A percentile compares a stretch with the other conserved stretches of the same genome.
Conservation (phyloP, 2,329 filamentous ascomycete species). For the Paecilomyces variotii region DNA sequence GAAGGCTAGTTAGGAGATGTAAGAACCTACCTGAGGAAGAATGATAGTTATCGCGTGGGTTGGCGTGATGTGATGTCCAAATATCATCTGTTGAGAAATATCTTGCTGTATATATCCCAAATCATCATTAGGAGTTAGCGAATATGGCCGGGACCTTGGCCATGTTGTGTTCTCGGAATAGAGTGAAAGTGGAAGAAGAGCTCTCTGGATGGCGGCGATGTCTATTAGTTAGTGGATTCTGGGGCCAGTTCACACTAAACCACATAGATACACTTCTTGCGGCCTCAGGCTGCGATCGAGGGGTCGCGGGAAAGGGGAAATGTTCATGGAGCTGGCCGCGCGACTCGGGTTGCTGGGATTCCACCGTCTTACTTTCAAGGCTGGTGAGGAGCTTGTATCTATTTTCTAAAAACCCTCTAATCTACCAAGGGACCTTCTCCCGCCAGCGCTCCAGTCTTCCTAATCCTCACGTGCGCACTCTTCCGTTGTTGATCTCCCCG, state of each 20-base stretch:
- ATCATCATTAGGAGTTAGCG: neutral
- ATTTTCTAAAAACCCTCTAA: neutral
- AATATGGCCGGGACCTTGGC: neutral
- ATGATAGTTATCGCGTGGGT: neutral
- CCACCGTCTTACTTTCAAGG: neutral
- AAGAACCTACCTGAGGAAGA: neutral
- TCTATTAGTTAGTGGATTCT: neutral
- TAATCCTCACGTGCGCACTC: neutral
- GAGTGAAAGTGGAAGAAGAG: neutral
- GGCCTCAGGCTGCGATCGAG: slow-evolving; percentile 1
- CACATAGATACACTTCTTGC: slow-evolving; percentile 10
- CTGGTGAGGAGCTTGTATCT: neutral
- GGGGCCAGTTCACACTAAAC: slow-evolving; percentile 10
- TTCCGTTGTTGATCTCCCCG: neutral
- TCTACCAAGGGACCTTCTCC: neutral
- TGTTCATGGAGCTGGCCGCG: neutral
- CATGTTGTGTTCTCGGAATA: neutral
- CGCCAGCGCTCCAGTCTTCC: neutral
- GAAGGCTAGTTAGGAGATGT: neutral
- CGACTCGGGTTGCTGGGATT: neutral
- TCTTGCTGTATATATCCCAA: neutral
- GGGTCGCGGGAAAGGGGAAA: neutral
- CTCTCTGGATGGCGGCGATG: neutral
- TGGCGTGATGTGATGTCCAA: neutral
- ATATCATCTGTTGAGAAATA: neutral